Evolutionary conservation across 2,329 filamentous ascomycete genomes (phyloP), one percentile per base, ranked within the genome.

Genomic region (Eutypella sp.): DNA sequence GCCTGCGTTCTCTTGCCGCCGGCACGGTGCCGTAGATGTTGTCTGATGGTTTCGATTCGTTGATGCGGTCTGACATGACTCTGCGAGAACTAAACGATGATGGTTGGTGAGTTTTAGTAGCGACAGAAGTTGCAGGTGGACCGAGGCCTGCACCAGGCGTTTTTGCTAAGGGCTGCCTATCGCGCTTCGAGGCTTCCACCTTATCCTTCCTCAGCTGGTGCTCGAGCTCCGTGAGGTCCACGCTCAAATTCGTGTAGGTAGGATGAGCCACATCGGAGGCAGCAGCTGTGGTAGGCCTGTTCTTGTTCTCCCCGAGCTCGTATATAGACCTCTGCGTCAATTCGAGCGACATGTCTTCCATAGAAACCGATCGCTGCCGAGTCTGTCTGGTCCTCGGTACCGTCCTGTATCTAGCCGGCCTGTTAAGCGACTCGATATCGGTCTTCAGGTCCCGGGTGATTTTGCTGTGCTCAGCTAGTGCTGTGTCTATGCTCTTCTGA

Each of bases 151-250:
- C 27, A 24, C n/a, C n/a, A n/a, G n/a, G n/a, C n/a, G 54, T 49
- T 25, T 54, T 50, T 36, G 51, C 44, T 15, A 55, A 44, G 25
- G 45, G 16, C 8, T 58, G 45, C 36, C 45, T 49, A n/a, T 58
- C 46, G 31, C 44, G 47, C 41, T 49, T 56, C 27, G 48, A 34
- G 15, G 44, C 42, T 24, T 50, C 50, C 34, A 47, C 48, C 44
- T 54, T 57, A 16, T 58, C 55, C 5, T 52, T 52, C 40, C 55
- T 58, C 18, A 54, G 36, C 45, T 62, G 57, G 11, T 55, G 54
- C 39, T 58, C 56, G 15, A 59, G 47, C 16, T 63, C 56, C n/a
- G 57, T 60, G n/a, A 64, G 53, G 43, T 55, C 61, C 36, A 48
- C 58, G 27, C 61, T 58, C 51, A 56, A 61, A n/a, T 61, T 55